Conservation (phyloP, 805 yeast species). For the Clavispora vitiphila region DNA sequence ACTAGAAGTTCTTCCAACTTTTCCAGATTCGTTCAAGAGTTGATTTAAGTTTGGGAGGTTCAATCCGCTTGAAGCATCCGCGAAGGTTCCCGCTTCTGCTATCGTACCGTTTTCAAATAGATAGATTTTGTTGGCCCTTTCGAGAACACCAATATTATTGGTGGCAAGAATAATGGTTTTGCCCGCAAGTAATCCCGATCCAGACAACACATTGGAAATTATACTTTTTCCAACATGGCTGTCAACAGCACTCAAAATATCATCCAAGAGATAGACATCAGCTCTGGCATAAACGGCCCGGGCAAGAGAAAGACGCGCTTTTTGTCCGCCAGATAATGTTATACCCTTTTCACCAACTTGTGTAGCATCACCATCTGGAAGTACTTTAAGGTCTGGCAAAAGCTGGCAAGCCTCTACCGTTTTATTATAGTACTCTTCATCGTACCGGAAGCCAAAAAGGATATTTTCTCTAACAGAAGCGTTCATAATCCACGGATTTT, state of each 20-base stretch:
- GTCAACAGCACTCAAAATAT: conserved; percentile 40
- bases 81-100: conserved; percentile 6
- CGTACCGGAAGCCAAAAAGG: conserved; percentile 30
- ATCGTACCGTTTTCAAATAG: conserved; percentile 11
- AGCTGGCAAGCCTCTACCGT: conserved; percentile 37
- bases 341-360: conserved; percentile 42
- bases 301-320: conserved; percentile 38
- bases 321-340: conserved; percentile 40
- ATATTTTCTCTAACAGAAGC: conserved; percentile 37
- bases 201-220: conserved; percentile 26
- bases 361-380: conserved; percentile 40
- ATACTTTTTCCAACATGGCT: conserved; percentile 37
- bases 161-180: conserved; percentile 12
- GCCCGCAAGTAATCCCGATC: conserved; percentile 25
- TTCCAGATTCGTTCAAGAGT: conserved; percentile 1
- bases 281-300: conserved; percentile 40
- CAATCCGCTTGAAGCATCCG: conserved; percentile 2
- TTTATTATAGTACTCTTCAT: conserved; percentile 25
- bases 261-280: conserved; percentile 36
- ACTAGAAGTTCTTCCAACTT: not conserved
- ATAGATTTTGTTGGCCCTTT: conserved; percentile 8
- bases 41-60: conserved; percentile 6
- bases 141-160: conserved; percentile 9
- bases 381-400: conserved; percentile 26
- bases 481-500: conserved; percentile 39